A percentile compares a stretch with the other conserved stretches of the same genome.
Conservation (phyloP, 495 filamentous ascomycete species). For the Penicillium cataractarum region DNA sequence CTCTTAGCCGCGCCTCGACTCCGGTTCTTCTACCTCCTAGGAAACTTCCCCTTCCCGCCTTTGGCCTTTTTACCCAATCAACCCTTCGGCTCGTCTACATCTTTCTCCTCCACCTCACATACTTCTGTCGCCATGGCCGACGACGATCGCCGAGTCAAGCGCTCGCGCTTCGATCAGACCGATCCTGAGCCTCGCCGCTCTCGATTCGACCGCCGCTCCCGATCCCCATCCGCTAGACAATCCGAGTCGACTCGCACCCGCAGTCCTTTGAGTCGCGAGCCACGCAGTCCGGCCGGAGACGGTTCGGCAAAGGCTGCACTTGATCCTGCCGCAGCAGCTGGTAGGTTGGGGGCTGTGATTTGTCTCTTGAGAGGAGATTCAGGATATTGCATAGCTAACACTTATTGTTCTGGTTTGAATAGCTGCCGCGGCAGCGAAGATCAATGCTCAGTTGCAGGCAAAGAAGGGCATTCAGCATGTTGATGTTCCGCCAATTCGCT, state of each 20-base stretch:
- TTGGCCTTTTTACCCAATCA: constrained; percentile 16
- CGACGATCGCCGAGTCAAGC: constrained; percentile 75
- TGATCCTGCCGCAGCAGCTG: constrained; percentile 86
- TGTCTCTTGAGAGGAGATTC: not conserved
- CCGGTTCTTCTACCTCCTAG: constrained; percentile 19
- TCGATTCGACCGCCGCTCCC: constrained; percentile 83
- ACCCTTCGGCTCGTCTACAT: not conserved
- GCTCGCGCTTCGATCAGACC: constrained; percentile 90
- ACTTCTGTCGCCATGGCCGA: constrained; percentile 65
- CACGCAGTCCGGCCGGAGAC: constrained; percentile 55
- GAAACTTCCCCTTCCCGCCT: constrained; percentile 30
- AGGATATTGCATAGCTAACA: constrained; percentile 29
- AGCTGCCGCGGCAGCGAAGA: constrained; percentile 92
- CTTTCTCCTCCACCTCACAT: not conserved
- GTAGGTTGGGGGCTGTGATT: constrained; percentile 45
- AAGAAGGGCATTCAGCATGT: constrained; percentile 94
- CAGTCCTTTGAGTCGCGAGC: constrained; percentile 69
- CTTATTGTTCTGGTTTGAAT: constrained; percentile 11
- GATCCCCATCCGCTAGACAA: constrained; percentile 72
- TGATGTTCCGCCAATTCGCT: constrained; percentile 85
- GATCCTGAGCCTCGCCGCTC: constrained; percentile 78
- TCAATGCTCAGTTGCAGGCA: constrained; percentile 89
- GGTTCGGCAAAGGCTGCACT: constrained; percentile 43
- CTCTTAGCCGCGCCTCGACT: not conserved
- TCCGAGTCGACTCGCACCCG: constrained; percentile 69